Conservation (phyloP, 2,329 filamentous ascomycete genomes). For the Cadophora malorum region DNA sequence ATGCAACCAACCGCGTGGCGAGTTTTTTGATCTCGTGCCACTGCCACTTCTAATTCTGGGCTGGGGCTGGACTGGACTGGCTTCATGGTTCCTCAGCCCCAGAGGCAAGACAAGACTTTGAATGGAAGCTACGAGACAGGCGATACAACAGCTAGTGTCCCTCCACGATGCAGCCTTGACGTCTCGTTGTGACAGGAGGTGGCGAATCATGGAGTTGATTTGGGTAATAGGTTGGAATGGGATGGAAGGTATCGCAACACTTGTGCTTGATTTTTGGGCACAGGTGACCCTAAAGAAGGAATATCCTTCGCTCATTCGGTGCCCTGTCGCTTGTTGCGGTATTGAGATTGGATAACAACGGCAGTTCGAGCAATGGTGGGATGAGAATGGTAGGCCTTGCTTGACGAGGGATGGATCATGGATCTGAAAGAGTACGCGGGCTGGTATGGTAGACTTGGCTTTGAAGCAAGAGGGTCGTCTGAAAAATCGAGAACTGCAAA, state of each 20-base stretch:
- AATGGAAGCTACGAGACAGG: not conserved
- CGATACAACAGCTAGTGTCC: constrained; percentile 17
- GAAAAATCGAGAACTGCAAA: not conserved
- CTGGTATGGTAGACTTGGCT: not conserved
- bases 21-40: constrained; percentile 21
- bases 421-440: not conserved
- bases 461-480: not conserved
- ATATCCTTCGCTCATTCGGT: constrained; percentile 15
- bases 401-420: not conserved
- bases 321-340: constrained; percentile 19
- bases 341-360: not conserved
- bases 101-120: not conserved
- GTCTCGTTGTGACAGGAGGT: constrained; percentile 8
- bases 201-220: constrained; percentile 27
- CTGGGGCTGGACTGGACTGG: not conserved
- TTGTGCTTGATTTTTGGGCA: constrained; percentile 16
- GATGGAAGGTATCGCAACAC: constrained; percentile 24
- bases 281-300: constrained; percentile 28
- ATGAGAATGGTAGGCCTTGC: not conserved
- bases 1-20: constrained; percentile 29
- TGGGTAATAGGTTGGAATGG: constrained; percentile 5
- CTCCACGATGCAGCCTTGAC: constrained; percentile 15
- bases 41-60: not conserved
- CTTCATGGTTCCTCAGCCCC: not conserved
- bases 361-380: not conserved